Evolutionary conservation across 495 filamentous ascomycete species (phyloP).

Genomic region (Penicillium robsamsonii): DNA sequence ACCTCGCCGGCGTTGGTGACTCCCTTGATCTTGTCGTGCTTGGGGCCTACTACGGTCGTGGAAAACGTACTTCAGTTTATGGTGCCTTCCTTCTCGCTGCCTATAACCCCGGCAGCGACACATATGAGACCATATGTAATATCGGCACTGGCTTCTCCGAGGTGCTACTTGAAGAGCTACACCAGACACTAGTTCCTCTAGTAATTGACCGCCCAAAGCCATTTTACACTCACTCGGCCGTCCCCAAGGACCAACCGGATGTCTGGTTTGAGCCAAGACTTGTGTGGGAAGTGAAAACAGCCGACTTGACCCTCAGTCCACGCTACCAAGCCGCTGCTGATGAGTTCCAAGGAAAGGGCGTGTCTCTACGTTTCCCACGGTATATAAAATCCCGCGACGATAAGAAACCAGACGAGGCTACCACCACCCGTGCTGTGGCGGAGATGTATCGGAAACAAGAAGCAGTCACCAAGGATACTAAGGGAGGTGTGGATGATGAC

Average conservation of each 20-base stretch:
- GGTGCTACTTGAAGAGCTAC: conserved; percentile 75
- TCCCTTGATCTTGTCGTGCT: conserved; percentile 95
- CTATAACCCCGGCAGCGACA: conserved; percentile 75
- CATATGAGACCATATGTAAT: conserved; percentile 94
- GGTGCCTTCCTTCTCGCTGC: conserved; percentile 93
- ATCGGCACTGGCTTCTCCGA: conserved; percentile 98
- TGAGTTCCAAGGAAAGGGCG: conserved; percentile 66
- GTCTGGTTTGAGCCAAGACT: conserved; percentile 95
- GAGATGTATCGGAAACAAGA: conserved; percentile 98
- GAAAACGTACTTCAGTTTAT: conserved; percentile 92
- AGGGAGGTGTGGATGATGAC: conserved; percentile 89
- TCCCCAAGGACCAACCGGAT: conserved; percentile 89
- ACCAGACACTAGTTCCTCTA: conserved; percentile 64
- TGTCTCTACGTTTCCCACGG: conserved; percentile 84
- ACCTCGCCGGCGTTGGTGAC: conserved; percentile 88
- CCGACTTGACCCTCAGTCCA: conserved; percentile 88
- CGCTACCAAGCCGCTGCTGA: conserved; percentile 80
- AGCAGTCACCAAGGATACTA: conserved; percentile 62
- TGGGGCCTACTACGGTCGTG: conserved; percentile 89
- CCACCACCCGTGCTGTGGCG: conserved; percentile 74
- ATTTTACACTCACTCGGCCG: conserved; percentile 82
- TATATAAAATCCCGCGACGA: conserved; percentile 90
- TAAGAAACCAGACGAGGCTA: conserved; percentile 92
- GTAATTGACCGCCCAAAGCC: conserved; percentile 89
- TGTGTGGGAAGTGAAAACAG: conserved; percentile 98